Base-by-base conservation (phyloP, 257 asterid genomes). In the Prunella vulgaris region DNA sequence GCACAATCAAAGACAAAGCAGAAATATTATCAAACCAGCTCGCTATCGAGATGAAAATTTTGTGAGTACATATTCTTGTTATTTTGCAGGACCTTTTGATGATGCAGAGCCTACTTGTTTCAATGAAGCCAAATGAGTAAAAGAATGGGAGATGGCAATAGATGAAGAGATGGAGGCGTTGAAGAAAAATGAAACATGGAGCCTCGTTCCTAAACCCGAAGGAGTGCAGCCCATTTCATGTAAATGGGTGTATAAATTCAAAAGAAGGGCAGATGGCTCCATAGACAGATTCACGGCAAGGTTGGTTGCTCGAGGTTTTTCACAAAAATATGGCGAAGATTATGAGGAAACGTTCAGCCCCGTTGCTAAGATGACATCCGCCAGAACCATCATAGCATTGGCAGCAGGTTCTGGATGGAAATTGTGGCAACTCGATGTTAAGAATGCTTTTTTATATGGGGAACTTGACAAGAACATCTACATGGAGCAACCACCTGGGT, bases 341-440 rank as follows among this genome's bases (percentile, higher is more conserved):
- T 76, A 56, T 33, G 73, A 76, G 17, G 66, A 74, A 24, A 74
- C 74, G 0, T 74, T 74, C 5, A 74, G 52, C 15, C 65, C 42
- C 0, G 30, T 74, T n/a, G 67, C 53, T 0, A 75, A 68, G 20
- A 74, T 68, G 74, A 60, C 9, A 3, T 40, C 15, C 1, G 15
- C 66, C 4, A 5, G 8, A 15, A 22, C 20, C 5, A 12, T 27
- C 5, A 4, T n/a, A n/a, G n/a, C n/a, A n/a, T n/a, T n/a, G n/a
- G n/a, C n/a, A n/a, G n/a, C n/a, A n/a, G n/a, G n/a, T n/a, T n/a
- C n/a, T n/a, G n/a, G n/a, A n/a, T n/a, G n/a, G n/a, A n/a, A n/a
- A n/a, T n/a, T n/a, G n/a, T n/a, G n/a, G n/a, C n/a, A n/a, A n/a
- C n/a, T n/a, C n/a, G n/a, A n/a, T n/a, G n/a, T n/a, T n/a, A n/a